phyloP scores from a whole-genome alignment of 768 basidiomycete species.

The Boletus reticuloceps region DNA sequence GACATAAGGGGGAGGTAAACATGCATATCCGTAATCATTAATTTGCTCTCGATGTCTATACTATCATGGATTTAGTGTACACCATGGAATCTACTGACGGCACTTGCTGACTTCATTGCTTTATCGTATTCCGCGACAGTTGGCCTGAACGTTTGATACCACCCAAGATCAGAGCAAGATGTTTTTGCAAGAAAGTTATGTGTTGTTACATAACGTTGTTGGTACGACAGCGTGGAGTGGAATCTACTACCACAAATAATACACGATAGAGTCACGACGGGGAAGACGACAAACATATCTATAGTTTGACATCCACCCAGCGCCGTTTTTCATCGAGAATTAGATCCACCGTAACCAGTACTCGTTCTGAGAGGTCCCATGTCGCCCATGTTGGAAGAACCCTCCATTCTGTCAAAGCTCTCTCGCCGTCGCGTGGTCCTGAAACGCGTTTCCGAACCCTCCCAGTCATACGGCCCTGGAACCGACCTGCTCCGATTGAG shows the following conservation, averaged over 20 bases:
- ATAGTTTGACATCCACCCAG: not conserved
- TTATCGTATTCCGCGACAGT: too few relatives aligned
- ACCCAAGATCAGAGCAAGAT: not conserved
- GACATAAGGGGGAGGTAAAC: not conserved
- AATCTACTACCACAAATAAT: not conserved
- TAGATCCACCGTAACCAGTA: slow-evolving; percentile 79
- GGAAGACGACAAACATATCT: not conserved
- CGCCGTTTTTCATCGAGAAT: slow-evolving; percentile 48
- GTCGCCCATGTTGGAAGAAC: slow-evolving; percentile 65
- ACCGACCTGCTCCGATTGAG: slow-evolving; percentile 40
- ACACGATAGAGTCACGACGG: not conserved
- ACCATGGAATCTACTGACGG: not conserved
- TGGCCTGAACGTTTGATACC: too few relatives aligned
- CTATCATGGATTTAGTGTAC: too few relatives aligned
- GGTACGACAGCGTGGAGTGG: too few relatives aligned
- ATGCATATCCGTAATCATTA: slow-evolving; percentile 17
- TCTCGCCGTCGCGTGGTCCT: slow-evolving; percentile 24
- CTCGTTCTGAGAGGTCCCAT: slow-evolving; percentile 72
- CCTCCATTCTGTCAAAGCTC: slow-evolving; percentile 58
- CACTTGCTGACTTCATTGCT: not conserved
- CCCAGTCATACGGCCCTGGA: slow-evolving; percentile 54
- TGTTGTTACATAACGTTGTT: too few relatives aligned
- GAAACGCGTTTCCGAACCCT: slow-evolving; percentile 40
- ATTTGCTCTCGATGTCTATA: not conserved
- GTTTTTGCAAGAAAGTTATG: not conserved